Evolutionary conservation across 306 rosid genomes (phyloP).

Genomic region (Geum urbanum): DNA sequence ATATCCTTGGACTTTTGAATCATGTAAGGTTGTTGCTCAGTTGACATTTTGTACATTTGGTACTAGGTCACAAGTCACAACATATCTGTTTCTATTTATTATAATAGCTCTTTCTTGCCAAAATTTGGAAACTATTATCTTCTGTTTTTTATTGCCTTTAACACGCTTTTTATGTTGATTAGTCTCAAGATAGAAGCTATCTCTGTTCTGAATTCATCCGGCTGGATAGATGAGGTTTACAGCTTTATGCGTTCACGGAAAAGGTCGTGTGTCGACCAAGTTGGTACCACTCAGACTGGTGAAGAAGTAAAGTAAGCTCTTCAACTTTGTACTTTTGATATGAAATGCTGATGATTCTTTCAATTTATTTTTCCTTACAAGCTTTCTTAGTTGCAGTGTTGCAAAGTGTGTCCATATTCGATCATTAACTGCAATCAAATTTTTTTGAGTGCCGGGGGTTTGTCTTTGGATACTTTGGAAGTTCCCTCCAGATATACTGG

Average conservation of each 20-base stretch:
- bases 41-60: neutral
- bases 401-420: neutral
- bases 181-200: constrained; percentile 66
- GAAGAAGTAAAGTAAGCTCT: constrained; percentile 55
- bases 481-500: neutral
- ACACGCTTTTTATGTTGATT: constrained; percentile 21
- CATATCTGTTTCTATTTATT: neutral
- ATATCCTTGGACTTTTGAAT: neutral
- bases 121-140: neutral
- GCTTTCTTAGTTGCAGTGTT: neutral
- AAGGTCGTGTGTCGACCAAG: constrained; percentile 47
- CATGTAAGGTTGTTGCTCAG: neutral
- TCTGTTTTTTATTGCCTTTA: neutral
- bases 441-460: too few relatives aligned
- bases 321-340: neutral
- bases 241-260: constrained; percentile 62
- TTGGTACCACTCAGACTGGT: constrained; percentile 30
- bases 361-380: neutral
- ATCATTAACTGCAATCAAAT: neutral
- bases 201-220: constrained; percentile 67
- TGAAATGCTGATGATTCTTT: neutral
- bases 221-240: constrained; percentile 62
- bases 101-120: neutral
- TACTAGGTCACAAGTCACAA: neutral
- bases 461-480: neutral